Percentiles rank a stretch among this genome's conserved stretches.
phyloP scores from a whole-genome alignment of 352 stramenopile species.

The Globisporangium cylindrosporum region DNA sequence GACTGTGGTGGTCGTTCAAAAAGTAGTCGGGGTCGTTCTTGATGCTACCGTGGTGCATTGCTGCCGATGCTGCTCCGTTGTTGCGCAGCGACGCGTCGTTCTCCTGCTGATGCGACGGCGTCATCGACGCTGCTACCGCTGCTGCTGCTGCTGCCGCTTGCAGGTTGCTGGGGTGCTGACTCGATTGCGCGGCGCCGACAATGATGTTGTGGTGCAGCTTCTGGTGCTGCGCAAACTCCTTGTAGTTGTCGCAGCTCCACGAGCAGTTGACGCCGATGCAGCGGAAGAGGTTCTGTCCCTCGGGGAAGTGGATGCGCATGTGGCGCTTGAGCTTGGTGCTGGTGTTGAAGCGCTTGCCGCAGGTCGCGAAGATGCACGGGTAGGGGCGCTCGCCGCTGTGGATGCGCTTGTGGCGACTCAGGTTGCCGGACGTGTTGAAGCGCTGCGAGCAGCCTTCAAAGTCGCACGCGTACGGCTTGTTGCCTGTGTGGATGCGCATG shows the following conservation, averaged over 20 bases:
- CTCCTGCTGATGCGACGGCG: slow-evolving; percentile 13
- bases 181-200: slow-evolving; percentile 38
- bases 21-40: slow-evolving; percentile 19
- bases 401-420: slow-evolving; percentile 87
- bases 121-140: background rate
- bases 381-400: slow-evolving; percentile 83
- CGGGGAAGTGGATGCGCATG: slow-evolving; percentile 85
- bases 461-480: slow-evolving; percentile 80
- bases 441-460: slow-evolving; percentile 67
- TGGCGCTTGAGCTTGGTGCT: slow-evolving; percentile 89
- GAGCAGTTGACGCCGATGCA: slow-evolving; percentile 55
- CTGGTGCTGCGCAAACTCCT: slow-evolving; percentile 76
- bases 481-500: slow-evolving; percentile 84
- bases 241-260: slow-evolving; percentile 83
- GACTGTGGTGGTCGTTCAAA: slow-evolving; percentile 12
- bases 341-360: slow-evolving; percentile 85
- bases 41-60: background rate
- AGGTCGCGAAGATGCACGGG: slow-evolving; percentile 70
- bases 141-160: background rate
- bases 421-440: slow-evolving; percentile 87
- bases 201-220: slow-evolving; percentile 74
- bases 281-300: slow-evolving; percentile 71
- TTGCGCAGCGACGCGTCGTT: slow-evolving; percentile 24
- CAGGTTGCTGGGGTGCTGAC: background rate
- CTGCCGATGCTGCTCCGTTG: background rate